A percentile compares a stretch with the other conserved stretches of the same genome.
Conservation (phyloP, 2,329 filamentous ascomycete genomes). For the Xylariaceae sp. region DNA sequence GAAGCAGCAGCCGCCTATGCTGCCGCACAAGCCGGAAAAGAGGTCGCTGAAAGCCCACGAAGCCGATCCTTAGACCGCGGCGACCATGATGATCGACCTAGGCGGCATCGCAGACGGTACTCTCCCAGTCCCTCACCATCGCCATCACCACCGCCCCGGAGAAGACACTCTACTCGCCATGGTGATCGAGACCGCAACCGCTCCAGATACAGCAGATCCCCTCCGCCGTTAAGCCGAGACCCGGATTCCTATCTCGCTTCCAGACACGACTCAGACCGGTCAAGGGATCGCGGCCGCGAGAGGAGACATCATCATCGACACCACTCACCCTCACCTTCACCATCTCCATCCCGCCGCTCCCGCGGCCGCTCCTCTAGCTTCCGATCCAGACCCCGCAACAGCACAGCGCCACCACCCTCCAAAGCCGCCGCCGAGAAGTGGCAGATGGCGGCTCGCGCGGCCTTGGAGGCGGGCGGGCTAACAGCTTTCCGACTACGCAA, state of each 20-base stretch:
- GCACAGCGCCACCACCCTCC: constrained; percentile 19
- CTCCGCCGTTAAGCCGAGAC: constrained; percentile 24
- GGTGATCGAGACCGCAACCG: constrained; percentile 19
- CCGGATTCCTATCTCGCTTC: constrained; percentile 23
- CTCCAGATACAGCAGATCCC: constrained; percentile 22
- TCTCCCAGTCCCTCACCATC: constrained; percentile 38
- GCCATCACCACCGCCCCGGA: constrained; percentile 31
- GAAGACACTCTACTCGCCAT: constrained; percentile 29
- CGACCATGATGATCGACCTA: constrained; percentile 23
- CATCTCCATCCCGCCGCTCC: constrained; percentile 23
- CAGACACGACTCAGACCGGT: constrained; percentile 2
- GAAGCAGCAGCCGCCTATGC: constrained; percentile 41
- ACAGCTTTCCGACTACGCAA: constrained; percentile 55
- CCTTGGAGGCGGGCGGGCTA: constrained; percentile 55
- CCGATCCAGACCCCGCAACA: constrained; percentile 5
- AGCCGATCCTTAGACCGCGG: constrained; percentile 34
- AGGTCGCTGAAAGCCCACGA: not conserved
- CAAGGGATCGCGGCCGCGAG: constrained; percentile 30
- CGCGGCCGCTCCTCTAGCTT: constrained; percentile 19
- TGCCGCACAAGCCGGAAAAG: constrained; percentile 34
- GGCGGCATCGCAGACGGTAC: constrained; percentile 29
- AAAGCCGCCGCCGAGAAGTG: constrained; percentile 33
- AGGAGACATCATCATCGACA: constrained; percentile 28
- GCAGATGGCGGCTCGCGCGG: constrained; percentile 52
- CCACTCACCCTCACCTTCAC: constrained; percentile 29